Evolutionary conservation across 2,329 filamentous ascomycete genomes (phyloP), one percentile per base, ranked within the genome.

Genomic region (Exophiala aquamarina): DNA sequence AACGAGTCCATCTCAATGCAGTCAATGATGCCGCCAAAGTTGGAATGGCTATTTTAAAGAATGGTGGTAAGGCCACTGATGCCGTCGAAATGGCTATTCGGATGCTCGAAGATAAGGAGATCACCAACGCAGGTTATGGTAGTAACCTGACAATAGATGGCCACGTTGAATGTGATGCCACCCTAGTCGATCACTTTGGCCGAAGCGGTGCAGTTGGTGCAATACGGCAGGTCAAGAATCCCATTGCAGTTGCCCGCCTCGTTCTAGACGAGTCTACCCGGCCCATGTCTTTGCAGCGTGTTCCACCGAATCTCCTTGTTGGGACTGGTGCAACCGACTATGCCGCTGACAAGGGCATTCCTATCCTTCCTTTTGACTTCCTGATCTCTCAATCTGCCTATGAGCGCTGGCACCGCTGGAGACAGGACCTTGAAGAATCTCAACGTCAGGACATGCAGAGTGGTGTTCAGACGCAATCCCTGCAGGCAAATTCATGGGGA

Each of bases 51-150:
- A 78, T 94, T 51, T 73, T 98, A 50, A 86, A 81, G 60, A 81
- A 79, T 54, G 93, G 93, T 18, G 87, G 84, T 8, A 82, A 83
- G 33, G 89, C 93, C 3, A 77, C 92, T 3, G 89, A 97, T 63
- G 93, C 91, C 13, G 86, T 96, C 17, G 93, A 96, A 67, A 85
- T 87, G 41, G 89, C 93, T 21, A 83, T 98, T 61, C 88, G 86
- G 58, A 76, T 89, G 15, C 81, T 98, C 14, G 93, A 98, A 69
- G 89, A 98, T 64, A 84, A 87, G 47, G 90, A 96, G 61, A 94
- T 98, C 57, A 98, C 94, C 28, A 98, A 98, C 66, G 88, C 92
- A 29, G 93, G 93, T 0, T 97, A 87, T 64, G 93, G 94, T 37
- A 98, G 93, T 69, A 98, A 98, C 61, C 74, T 98, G 18, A 85